Evolutionary conservation across 768 basidiomycete genomes (phyloP), one percentile per base, ranked within the genome.

Genomic region (Mycena rebaudengoi): DNA sequence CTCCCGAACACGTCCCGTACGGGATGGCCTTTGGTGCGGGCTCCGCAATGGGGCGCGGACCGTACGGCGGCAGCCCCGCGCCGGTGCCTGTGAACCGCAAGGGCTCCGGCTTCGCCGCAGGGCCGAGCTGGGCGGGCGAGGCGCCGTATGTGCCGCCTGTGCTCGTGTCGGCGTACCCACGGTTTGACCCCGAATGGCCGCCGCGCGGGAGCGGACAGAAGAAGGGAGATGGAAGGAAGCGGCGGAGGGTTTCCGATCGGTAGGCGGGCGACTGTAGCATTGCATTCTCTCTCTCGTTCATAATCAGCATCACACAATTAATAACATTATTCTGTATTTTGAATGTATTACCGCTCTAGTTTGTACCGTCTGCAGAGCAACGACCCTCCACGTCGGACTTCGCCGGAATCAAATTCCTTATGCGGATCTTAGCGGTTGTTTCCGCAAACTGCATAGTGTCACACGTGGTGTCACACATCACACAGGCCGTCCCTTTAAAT

Each of bases 21-120:
- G 62, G 49, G 20, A 37, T 53, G 44, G 62, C 43, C 18, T 64
- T 64, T 33, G 62, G 62, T 13, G 62, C 50, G 43, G 56, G 62
- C 26, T 64, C 62, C 0, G 62, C 43, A 28, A 64, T 64, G 62
- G 62, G 62, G 10, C 50, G 62, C 21, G 35, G 30, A 13, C 41
- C 32, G 39, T 30, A 43, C 23, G 30, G 21, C 33, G 7, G 23
- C 25, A 28, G 35, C 26, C 23, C 41, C 10, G 10, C n/a, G 33
- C 44, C 11, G 44, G 33, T 7, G 10, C 40, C 12, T 14, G n/a
- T 64, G n/a, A 64, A 58, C 21, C 62, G 62, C 56, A 64, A 52
- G 37, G 62, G 62, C 28, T 58, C 55, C 20, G 62, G 62, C 11
- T 64, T 64, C 55, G 55, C 30, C 26, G 40, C 61, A 39, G 39